Base-by-base conservation (phyloP, 1,284 basidiomycete genomes). In the Ceratobasidium papillatum region DNA sequence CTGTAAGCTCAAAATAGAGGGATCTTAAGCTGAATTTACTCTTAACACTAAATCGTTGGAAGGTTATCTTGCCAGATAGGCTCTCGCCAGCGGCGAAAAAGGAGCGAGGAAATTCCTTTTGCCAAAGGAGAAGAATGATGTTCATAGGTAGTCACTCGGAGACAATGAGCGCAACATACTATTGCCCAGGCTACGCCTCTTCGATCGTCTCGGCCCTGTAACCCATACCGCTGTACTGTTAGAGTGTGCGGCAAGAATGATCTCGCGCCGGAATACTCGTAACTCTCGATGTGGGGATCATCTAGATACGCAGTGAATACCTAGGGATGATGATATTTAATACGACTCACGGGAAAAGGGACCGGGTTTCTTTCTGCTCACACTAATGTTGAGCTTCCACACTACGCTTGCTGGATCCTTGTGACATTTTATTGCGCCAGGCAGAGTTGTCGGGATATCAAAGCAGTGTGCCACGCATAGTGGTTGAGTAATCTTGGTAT, bases 391-490 rank as follows among this genome's bases (percentile, higher is more conserved):
- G 19, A 71, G 54, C 41, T 71, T 71, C 68, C 68, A 59, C 9
- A 71, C 68, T 32, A 71, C 54, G n/a, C 68, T 71, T 22, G 68
- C 68, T 30, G 68, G 68, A 59, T 71, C 68, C 30, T 71, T 71
- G 68, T 71, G 54, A 56, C 68, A 71, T 17, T 59, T 71, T 3
- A 71, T 71, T 47, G 68, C 68, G 14, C 68, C 54, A 17, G 68
- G 68, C 36, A 71, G 30, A 2, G 52, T 71, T 49, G 52, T 71
- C 22, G 68, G 68, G 38, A 71, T 45, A 14, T 71, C 34, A 25
- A 71, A 71, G 41, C 54, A 34, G 27, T 71, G 54, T 22, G 47
- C 41, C 12, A 71, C 25, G 54, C 52, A 47, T 11, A 71, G 27
- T 36, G 68, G 68, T 12, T 49, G 52, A 25, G 45, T 49, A 25